phyloP scores from a whole-genome alignment of 176 grass and related monocot genomes.

The Ampelocalamus luodianensis region DNA sequence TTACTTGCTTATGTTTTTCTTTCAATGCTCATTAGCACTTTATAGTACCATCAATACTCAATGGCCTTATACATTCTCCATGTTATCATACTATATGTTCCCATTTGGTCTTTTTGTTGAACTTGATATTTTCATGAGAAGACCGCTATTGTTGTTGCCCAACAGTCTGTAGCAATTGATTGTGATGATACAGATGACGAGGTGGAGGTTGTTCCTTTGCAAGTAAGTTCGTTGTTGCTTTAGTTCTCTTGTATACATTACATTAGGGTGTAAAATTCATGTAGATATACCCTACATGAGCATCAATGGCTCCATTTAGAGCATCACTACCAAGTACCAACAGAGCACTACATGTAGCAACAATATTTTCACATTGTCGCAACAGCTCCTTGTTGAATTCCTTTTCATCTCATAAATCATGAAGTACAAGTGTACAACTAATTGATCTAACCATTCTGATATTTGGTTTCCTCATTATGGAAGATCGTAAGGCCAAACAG shows the following conservation, averaged over 20 bases:
- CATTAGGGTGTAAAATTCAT: neutral
- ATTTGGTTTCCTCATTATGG: too few species aligned
- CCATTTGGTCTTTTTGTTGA: neutral
- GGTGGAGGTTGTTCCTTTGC: neutral
- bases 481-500: too few species aligned
- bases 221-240: constrained; percentile 23
- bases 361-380: too few species aligned
- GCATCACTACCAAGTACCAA: too few species aligned
- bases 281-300: too few species aligned
- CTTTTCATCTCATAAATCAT: too few species aligned
- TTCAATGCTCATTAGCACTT: neutral
- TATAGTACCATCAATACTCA: neutral
- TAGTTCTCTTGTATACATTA: neutral
- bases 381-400: too few species aligned
- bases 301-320: too few species aligned
- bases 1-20: neutral
- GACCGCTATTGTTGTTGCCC: neutral
- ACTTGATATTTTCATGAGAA: constrained; percentile 11
- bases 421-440: too few species aligned
- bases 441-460: too few species aligned
- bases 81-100: neutral
- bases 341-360: too few species aligned
- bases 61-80: neutral
- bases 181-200: constrained; percentile 1
- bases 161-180: constrained; percentile 19